Evolutionary conservation across 768 basidiomycete genomes (phyloP), one percentile per base, ranked within the genome.

Genomic region (Chalciporus sphaerocephalus): DNA sequence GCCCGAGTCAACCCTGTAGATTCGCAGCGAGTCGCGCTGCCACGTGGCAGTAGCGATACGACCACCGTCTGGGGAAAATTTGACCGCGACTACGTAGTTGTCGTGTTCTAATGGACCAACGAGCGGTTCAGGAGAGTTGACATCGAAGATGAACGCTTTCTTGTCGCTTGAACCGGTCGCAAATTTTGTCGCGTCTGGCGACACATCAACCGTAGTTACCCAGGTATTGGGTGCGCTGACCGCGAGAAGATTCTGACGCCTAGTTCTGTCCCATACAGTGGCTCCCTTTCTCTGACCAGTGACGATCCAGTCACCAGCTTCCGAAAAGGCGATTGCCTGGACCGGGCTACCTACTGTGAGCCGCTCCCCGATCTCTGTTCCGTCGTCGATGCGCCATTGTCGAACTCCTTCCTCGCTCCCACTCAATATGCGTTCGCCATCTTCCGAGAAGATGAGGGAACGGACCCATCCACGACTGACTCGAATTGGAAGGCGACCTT

Each of bases 101-200:
- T 37, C 33, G 5, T 47, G 35, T 27, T 27, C 17, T 28, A 50
- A 20, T 2, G 50, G 50, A 8, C 41, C 47, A 8, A 40, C 17
- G 1, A 43, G 7, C 12, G 37, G 7, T 24, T 33, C 12, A 1
- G 33, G 37, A 4, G 36, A 40, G 16, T 5, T 0, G 12, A 51
- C 28, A 9, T 7, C 7, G 47, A 40, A 50, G 9, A 51, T 3
- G 37, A 12, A 24, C 16, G 24, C 41, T 12, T 1, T 27, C 27
- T 27, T 27, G 27, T 34, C 24, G 5, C 4, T 12, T 3, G 33
- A 30, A 5, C 47, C 41, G 13, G 42, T 50, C 18, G 33, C 42
- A 9, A 50, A 43, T 34, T 22, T 21, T 25, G 38, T 42, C n/a
- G 50, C 39, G 20, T 49, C 37, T 0, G 47, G 38, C 3, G 33